These are phyloP conservation scores for Penstemon eatonii DNA, from an alignment of 257 asterid genomes.

Conservation along the genomic window DNA sequence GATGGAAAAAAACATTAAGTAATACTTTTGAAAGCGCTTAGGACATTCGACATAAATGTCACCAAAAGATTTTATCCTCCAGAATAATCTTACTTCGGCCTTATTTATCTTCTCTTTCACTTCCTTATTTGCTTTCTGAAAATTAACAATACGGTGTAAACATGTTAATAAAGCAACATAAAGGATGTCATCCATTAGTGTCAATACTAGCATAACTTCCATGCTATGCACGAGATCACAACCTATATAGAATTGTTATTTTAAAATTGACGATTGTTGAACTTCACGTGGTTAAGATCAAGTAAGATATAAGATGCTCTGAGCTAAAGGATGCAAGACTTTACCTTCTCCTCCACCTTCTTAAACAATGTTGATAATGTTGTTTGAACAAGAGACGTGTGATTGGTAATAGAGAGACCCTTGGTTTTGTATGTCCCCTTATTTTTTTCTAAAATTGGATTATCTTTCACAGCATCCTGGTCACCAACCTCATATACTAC, in stretches of 20 bases:
- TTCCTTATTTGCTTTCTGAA: conserved; percentile 37
- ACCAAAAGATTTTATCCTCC: neutral
- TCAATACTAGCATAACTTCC: neutral
- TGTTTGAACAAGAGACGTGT: conserved; percentile 65
- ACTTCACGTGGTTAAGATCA: neutral
- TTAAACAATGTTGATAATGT: conserved; percentile 75
- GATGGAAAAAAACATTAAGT: neutral
- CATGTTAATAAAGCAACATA: conserved; percentile 2
- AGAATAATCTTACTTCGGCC: conserved; percentile 29
- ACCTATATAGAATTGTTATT: neutral
- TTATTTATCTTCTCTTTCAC: conserved; percentile 30
- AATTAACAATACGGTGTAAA: conserved; percentile 24
- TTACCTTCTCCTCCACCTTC: conserved; percentile 78
- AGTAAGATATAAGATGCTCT: conserved; percentile 5
- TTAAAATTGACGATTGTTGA: neutral
- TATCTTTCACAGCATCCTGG: conserved; percentile 37
- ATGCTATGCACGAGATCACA: neutral
- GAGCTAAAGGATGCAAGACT: conserved; percentile 25
- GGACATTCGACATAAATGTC: neutral
- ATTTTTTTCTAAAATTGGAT: conserved; percentile 38
- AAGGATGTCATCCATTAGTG: conserved; percentile 9
- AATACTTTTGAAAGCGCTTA: neutral
- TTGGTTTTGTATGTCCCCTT: conserved; percentile 40
- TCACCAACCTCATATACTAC: conserved; percentile 40
- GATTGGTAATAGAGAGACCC: conserved; percentile 40